These are phyloP conservation scores for Gnaphalium uliginosum DNA, from an alignment of 129 eudicot genomes.

Conservation along the genomic window DNA sequence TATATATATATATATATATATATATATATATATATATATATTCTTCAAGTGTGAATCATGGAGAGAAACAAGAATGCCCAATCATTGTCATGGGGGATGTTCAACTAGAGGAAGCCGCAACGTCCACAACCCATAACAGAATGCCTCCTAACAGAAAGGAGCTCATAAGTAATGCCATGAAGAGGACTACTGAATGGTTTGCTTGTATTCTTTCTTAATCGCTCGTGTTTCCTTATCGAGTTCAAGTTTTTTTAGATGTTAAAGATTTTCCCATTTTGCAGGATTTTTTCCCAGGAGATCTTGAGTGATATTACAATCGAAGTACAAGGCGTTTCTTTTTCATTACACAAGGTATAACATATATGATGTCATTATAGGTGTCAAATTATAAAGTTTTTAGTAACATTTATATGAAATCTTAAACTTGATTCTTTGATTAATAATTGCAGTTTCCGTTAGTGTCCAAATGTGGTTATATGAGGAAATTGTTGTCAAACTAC, in stretches of 20 bases:
- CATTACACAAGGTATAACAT: slow-evolving; percentile 77
- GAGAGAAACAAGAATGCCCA: slow-evolving; percentile 27
- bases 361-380: not conserved
- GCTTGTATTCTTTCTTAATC: slow-evolving; percentile 5
- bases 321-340: slow-evolving; percentile 65
- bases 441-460: slow-evolving; percentile 74
- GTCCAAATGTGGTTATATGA: slow-evolving; percentile 79
- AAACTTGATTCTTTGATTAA: not conserved
- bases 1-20: not conserved
- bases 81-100: slow-evolving; percentile 48
- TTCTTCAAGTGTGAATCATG: slow-evolving; percentile 21
- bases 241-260: not conserved
- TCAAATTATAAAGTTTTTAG: not conserved
- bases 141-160: slow-evolving; percentile 66
- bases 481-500: slow-evolving; percentile 60
- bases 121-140: slow-evolving; percentile 27
- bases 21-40: not conserved
- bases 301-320: slow-evolving; percentile 67
- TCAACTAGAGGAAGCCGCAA: slow-evolving; percentile 37
- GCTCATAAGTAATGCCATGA: slow-evolving; percentile 70
- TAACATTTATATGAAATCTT: slow-evolving; percentile 4
- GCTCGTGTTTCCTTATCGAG: not conserved
- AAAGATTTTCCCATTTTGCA: slow-evolving; percentile 26
- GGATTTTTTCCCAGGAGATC: slow-evolving; percentile 90
- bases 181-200: slow-evolving; percentile 88